These are phyloP conservation scores for Hyphopichia homilentoma DNA, from an alignment of 805 yeast genomes.

Conservation along the genomic window DNA sequence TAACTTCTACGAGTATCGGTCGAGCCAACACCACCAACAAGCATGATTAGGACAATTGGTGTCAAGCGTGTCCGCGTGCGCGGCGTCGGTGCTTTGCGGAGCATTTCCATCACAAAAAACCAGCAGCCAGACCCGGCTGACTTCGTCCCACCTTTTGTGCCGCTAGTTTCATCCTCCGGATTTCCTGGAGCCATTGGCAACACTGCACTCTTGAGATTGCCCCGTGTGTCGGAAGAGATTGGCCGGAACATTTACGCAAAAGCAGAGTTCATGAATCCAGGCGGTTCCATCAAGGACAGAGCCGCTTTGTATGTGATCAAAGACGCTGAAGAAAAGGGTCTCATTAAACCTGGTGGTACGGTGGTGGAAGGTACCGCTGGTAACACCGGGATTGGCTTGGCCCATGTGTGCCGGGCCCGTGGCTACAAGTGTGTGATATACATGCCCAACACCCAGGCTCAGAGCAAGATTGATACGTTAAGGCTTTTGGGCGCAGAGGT, in stretches of 20 bases:
- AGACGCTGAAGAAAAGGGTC: constrained; percentile 72
- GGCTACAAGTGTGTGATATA: constrained; percentile 84
- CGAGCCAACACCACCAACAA: no score
- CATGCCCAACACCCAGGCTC: constrained; percentile 90
- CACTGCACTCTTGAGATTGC: constrained; percentile 65
- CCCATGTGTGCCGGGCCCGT: constrained; percentile 72
- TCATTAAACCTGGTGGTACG: constrained; percentile 73
- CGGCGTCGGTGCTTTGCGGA: no score
- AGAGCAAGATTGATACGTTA: constrained; percentile 71
- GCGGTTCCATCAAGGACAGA: constrained; percentile 88
- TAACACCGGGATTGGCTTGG: constrained; percentile 91
- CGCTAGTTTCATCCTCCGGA: constrained; percentile 64
- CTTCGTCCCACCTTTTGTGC: constrained; percentile 48
- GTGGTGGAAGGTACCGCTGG: constrained; percentile 95
- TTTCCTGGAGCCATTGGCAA: constrained; percentile 87
- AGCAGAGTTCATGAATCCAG: constrained; percentile 92
- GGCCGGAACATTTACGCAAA: constrained; percentile 65
- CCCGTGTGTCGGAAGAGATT: constrained; percentile 17
- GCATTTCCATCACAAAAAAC: no score
- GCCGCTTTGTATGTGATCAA: constrained; percentile 77
- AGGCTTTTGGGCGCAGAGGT: constrained; percentile 81
- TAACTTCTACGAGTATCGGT: no score
- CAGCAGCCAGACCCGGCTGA: no score
- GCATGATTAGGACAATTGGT: no score
- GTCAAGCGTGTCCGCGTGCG: no score